Conservation (phyloP, 495 filamentous ascomycete species). For the Recurvomyces mirabilis region DNA sequence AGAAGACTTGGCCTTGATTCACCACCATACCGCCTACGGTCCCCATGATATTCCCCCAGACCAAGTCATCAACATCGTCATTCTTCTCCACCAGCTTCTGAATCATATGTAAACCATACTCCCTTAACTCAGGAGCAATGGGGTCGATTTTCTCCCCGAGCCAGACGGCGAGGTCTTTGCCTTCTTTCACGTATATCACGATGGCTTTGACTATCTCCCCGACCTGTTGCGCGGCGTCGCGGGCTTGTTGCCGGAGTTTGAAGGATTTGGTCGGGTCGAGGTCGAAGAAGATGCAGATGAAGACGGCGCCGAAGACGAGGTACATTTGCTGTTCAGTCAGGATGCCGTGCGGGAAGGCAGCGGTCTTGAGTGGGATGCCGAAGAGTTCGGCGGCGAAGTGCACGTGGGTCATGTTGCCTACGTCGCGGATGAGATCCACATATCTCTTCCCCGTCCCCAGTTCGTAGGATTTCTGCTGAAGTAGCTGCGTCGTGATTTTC, state of each 20-base stretch:
- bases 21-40: slow-evolving; percentile 35
- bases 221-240: slow-evolving; percentile 25
- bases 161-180: slow-evolving; percentile 16
- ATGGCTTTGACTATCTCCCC: slow-evolving; percentile 27
- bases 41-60: slow-evolving; percentile 32
- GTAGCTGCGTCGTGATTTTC: slow-evolving; percentile 40
- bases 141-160: slow-evolving; percentile 24
- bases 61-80: slow-evolving; percentile 22
- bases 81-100: slow-evolving; percentile 22
- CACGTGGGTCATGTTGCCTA: slow-evolving; percentile 50
- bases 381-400: slow-evolving; percentile 53
- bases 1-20: slow-evolving; percentile 31
- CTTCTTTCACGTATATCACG: slow-evolving; percentile 19
- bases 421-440: slow-evolving; percentile 51
- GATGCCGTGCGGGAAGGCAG: slow-evolving; percentile 45
- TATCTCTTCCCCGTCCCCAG: slow-evolving; percentile 47
- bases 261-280: slow-evolving; percentile 54
- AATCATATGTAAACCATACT: slow-evolving; percentile 31
- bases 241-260: slow-evolving; percentile 44
- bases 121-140: slow-evolving; percentile 17
- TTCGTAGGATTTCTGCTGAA: slow-evolving; percentile 39
- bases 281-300: slow-evolving; percentile 54
- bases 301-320: slow-evolving; percentile 45
- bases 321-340: slow-evolving; percentile 52
- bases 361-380: slow-evolving; percentile 51